Base-by-base conservation (phyloP, 768 basidiomycete species). In the Suillus brevipes region DNA sequence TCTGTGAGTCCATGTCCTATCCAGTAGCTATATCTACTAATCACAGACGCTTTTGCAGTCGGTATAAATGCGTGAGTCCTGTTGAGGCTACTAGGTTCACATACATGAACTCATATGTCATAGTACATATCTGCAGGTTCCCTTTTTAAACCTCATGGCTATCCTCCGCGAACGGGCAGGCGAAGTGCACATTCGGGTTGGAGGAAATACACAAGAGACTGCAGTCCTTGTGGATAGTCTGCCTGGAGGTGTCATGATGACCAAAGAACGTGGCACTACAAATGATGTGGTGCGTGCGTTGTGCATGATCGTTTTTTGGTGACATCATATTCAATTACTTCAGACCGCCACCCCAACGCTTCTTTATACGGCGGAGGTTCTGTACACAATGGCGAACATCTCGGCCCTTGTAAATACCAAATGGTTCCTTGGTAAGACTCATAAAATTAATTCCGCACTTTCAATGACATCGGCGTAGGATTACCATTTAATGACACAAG, bases 181-280 rank as follows among this genome's bases (percentile, higher is more conserved):
- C 1, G 68, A 72, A 23, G 82, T 83, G 12, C 67, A 77, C 53
- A 70, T 83, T 34, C 74, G 82, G 28, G 76, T 86, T 18, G 85
- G 85, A 28, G 85, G 85, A 37, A 86, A 86, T 73, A 80, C 79
- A 13, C 85, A 86, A 68, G 85, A 86, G 64, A 77, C 68, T 18
- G 74, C 72, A 40, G 70, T 72, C n/a, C 67, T 78, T 20, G 76
- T 73, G 20, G 63, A 66, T 9, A 68, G 66, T 20, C 68, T 78
- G 14, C 64, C 67, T 9, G 68, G 74, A 52, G 73, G 77, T 31
- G 65, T 63, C 13, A 71, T 71, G 47, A 65, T 79, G 12, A 53
- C 73, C 37, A 80, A 81, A 70, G 72, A 76, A 62, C 71, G 71
- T 23, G 65, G 57, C 14, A 65, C 55, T 42, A 57, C 62, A 6